phyloP scores from a whole-genome alignment of 257 asterid genomes.

The Avicennia marina region DNA sequence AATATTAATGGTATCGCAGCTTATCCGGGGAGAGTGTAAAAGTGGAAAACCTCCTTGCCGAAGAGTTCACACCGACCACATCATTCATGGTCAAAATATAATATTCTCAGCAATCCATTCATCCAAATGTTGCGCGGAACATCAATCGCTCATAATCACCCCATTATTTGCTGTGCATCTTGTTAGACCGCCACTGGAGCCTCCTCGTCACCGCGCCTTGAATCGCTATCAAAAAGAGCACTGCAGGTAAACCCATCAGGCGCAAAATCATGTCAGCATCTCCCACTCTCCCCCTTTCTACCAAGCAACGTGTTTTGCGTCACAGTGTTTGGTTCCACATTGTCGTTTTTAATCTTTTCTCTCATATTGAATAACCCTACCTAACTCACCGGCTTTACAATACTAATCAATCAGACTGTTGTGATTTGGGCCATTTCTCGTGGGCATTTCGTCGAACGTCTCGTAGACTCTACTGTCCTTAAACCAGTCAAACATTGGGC shows the following conservation, averaged over 20 bases:
- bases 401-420: slow-evolving; percentile 72
- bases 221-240: slow-evolving; percentile 61
- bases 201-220: slow-evolving; percentile 45
- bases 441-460: slow-evolving; percentile 75
- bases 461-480: too few species aligned
- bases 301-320: slow-evolving; percentile 66
- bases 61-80: too few species aligned
- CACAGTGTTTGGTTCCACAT: slow-evolving; percentile 53
- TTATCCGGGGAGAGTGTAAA: too few species aligned
- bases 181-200: slow-evolving; percentile 52
- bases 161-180: slow-evolving; percentile 47
- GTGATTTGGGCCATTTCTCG: slow-evolving; percentile 40
- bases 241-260: slow-evolving; percentile 71
- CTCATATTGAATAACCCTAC: slow-evolving; percentile 47
- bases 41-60: slow-evolving; percentile 34
- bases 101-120: slow-evolving; percentile 59
- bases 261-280: slow-evolving; percentile 44
- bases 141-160: slow-evolving; percentile 38
- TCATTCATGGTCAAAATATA: too few species aligned
- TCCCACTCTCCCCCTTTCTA: slow-evolving; percentile 65
- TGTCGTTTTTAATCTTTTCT: slow-evolving; percentile 49
- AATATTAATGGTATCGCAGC: too few species aligned
- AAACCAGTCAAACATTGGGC: too few species aligned
- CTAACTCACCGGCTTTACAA: slow-evolving; percentile 63
- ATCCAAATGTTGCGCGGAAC: slow-evolving; percentile 51